These are phyloP conservation scores for Candida pseudoviswanathii DNA, from an alignment of 1,139 yeast species.

Conservation along the genomic window DNA sequence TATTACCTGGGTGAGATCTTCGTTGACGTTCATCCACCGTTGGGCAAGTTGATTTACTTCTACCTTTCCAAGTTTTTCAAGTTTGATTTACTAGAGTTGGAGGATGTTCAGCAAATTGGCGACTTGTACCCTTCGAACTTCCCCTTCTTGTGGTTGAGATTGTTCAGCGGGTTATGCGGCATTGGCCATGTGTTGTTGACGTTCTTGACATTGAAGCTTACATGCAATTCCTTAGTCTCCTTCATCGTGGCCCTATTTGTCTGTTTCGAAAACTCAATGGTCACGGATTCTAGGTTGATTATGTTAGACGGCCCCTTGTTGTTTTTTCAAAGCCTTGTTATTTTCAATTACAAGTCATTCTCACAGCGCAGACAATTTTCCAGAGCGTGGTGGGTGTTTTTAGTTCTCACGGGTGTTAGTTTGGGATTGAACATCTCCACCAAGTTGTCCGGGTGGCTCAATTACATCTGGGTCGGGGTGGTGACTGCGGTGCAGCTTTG, in stretches of 20 bases:
- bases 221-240: slow-evolving; percentile 45
- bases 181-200: slow-evolving; percentile 45
- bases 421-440: slow-evolving; percentile 57
- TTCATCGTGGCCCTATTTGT: slow-evolving; percentile 46
- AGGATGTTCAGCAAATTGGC: slow-evolving; percentile 39
- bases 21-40: slow-evolving; percentile 65
- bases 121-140: slow-evolving; percentile 30
- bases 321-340: slow-evolving; percentile 43
- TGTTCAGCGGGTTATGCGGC: slow-evolving; percentile 42
- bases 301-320: slow-evolving; percentile 55
- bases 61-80: slow-evolving; percentile 40
- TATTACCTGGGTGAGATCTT: slow-evolving; percentile 65
- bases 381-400: slow-evolving; percentile 44
- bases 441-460: slow-evolving; percentile 56
- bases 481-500: slow-evolving; percentile 51
- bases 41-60: slow-evolving; percentile 51
- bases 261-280: slow-evolving; percentile 54
- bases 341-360: slow-evolving; percentile 41
- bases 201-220: slow-evolving; percentile 50
- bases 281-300: slow-evolving; percentile 51
- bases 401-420: slow-evolving; percentile 48
- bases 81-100: slow-evolving; percentile 34
- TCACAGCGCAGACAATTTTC: slow-evolving; percentile 39
- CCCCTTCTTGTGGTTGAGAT: slow-evolving; percentile 39
- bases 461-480: slow-evolving; percentile 51